phyloP scores from a whole-genome alignment of 306 rosid genomes.

The Medicago truncatula region MtrunA17r5.0-ANR NC_053043.1:13894001-13894500 shows the following conservation, averaged over 20 bases:
- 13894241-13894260: not conserved
- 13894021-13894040: constrained; percentile 45
- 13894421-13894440: not conserved
- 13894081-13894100: not conserved
- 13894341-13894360: not conserved
- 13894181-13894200: not conserved
- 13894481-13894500: not conserved
- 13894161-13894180: not conserved
- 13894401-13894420: not conserved
- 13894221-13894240: not conserved
- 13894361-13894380: not conserved
- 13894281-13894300: not conserved
- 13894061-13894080: not conserved
- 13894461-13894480: not conserved
- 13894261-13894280: not conserved
- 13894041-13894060: not conserved
- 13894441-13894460: not conserved
- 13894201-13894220: not conserved
- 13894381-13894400: not conserved
- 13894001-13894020: constrained; percentile 71
- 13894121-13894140: not conserved
- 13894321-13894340: not conserved
- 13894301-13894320: not conserved
- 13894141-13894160: not conserved
- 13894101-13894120: too few species aligned